These are phyloP conservation scores for Fusarium torulosum DNA, from an alignment of 2,329 filamentous ascomycete genomes.

Conservation along the genomic window DNA sequence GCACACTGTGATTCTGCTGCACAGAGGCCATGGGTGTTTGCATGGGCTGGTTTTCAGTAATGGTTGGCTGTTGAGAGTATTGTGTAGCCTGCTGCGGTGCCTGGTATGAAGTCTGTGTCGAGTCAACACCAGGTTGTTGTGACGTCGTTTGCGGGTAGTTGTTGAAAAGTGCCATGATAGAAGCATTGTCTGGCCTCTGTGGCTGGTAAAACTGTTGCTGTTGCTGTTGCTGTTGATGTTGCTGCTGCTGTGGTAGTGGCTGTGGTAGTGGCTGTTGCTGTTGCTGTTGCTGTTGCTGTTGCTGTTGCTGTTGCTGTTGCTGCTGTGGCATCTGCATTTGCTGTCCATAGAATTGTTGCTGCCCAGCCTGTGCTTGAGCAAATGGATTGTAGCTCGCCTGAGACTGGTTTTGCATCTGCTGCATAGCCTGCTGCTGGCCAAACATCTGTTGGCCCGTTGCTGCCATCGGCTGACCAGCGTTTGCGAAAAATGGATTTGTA, in stretches of 20 bases:
- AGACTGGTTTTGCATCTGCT: conserved; percentile 37
- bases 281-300: conserved; percentile 48
- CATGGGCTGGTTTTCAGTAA: conserved; percentile 48
- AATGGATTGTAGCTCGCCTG: conserved; percentile 44
- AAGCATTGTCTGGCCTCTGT: conserved; percentile 74
- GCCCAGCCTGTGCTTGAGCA: conserved; percentile 46
- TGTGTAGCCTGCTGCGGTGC: conserved; percentile 30
- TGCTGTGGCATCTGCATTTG: conserved; percentile 44
- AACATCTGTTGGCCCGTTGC: conserved; percentile 48
- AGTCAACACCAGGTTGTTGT: conserved; percentile 51
- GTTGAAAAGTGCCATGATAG: conserved; percentile 81
- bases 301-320: conserved; percentile 43
- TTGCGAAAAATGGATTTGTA: conserved; percentile 57
- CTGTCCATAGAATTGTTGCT: conserved; percentile 43
- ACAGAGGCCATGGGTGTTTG: conserved; percentile 45
- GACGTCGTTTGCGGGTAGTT: conserved; percentile 69
- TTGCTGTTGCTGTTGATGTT: no score
- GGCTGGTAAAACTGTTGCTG: conserved; percentile 57
- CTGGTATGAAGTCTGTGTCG: conserved; percentile 41
- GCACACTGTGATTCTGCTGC: conserved; percentile 47
- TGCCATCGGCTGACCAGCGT: conserved; percentile 46
- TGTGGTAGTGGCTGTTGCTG: conserved; percentile 36
- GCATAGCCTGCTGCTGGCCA: conserved; percentile 41
- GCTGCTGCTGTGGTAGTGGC: conserved; percentile 20
- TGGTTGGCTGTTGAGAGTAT: conserved; percentile 45